These are phyloP conservation scores for Coelastrella sp. DNA, from an alignment of 139 green algal species.

Conservation along the genomic window DNA sequence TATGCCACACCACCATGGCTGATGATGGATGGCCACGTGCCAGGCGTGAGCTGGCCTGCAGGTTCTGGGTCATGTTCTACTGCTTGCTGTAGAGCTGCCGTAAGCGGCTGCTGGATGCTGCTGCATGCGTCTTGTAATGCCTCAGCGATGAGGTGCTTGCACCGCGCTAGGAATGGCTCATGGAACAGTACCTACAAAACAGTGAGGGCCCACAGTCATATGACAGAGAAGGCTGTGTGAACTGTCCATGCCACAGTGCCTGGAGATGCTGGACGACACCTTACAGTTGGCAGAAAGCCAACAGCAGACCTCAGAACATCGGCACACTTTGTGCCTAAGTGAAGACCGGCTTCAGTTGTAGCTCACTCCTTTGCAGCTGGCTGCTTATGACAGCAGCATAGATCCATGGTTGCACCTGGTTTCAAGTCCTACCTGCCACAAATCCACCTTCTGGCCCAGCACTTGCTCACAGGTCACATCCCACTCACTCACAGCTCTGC, in stretches of 20 bases:
- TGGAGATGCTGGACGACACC: no score
- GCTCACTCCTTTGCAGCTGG: no score
- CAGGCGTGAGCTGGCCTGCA: constrained; percentile 29
- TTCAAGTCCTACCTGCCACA: constrained; percentile 28
- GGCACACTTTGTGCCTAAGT: no score
- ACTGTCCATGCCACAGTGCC: no score
- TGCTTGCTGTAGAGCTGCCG: neutral
- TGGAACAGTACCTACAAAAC: constrained; percentile 49
- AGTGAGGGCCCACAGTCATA: no score
- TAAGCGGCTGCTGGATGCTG: constrained; percentile 5
- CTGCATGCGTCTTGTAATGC: neutral
- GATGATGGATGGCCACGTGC: neutral
- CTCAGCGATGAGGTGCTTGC: constrained; percentile 13
- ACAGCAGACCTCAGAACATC: no score
- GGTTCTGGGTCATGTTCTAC: neutral
- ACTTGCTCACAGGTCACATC: neutral
- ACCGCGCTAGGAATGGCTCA: constrained; percentile 19
- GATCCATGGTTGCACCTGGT: neutral
- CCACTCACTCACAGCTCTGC: neutral
- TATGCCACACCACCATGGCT: neutral
- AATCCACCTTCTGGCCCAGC: constrained; percentile 18
- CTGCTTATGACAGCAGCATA: neutral
- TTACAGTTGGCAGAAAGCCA: no score
- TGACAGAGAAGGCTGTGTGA: no score
- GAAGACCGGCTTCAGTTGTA: no score